Evolutionary conservation across 495 filamentous ascomycete genomes (phyloP), one percentile per base, ranked within the genome.

Genomic region (Hapsidospora chrysogenum): DNA sequence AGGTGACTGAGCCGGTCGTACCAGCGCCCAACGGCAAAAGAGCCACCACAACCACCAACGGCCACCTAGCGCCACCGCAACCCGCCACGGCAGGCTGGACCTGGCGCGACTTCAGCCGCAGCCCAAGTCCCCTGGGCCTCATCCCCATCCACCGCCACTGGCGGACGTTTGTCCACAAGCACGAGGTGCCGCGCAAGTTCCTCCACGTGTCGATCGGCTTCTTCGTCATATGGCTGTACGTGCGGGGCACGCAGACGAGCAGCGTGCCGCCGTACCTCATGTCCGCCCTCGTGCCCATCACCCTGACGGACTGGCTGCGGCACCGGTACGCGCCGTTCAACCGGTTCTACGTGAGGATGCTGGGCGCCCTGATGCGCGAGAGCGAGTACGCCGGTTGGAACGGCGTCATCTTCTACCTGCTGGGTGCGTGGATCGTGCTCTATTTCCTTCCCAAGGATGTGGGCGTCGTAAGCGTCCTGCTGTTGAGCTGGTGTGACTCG

Each of bases 401-500:
- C 50, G 89, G 89, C 27, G 87, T 95, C 35, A 86, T 99, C 37
- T 94, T 80, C 68, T 99, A 95, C 48, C 70, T 99, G 4, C 68
- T 92, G 9, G 89, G 89, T 10, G 77, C 85, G 15, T 95, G 84
- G 64, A 67, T 72, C 13, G 85, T 82, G 17, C 67, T 99, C 28
- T 66, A 72, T 38, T 85, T 83, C 54, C 86, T 85, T 52, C 85
- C 85, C 17, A 96, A 95, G 54, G 89, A 99, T 43, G 70, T 96
- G n/a, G 84, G 77, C 2, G 74, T 92, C 7, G 77, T 99, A 63
- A 71, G 77, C 16, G 76, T 94, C 10, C 61, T 96, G 39, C 66
- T 99, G 33, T 69, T 99, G 6, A 86, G 79, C 45, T 99, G 89
- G 89, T 99, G 89, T 52, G 89, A 99, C 49, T 95, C 92, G 4